Evolutionary conservation across 116 monocot species (phyloP).

Genomic region (Papilionanthe hybrid): DNA sequence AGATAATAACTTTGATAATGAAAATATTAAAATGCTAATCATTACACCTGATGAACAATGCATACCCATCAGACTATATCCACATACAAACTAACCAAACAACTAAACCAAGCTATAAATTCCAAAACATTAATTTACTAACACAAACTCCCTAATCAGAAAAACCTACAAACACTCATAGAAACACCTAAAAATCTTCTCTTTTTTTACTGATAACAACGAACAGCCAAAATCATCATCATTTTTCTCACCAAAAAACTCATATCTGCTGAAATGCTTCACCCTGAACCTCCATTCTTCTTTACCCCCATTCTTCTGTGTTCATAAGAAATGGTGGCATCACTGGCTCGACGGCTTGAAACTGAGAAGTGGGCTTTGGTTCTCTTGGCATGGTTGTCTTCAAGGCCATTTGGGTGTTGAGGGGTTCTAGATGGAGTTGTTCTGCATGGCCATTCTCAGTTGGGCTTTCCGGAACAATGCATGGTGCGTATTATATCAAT

Average conservation of each 20-base stretch:
- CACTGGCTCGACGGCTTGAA: conserved; percentile 21
- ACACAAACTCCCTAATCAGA: no score
- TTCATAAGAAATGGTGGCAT: conserved; percentile 42
- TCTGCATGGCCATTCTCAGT: conserved; percentile 22
- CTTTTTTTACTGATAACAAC: not conserved
- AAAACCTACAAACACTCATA: no score
- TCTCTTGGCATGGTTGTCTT: conserved; percentile 1
- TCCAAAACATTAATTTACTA: no score
- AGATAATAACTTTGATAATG: no score
- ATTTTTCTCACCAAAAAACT: conserved; percentile 18
- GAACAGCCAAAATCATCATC: not conserved
- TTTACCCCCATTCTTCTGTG: conserved; percentile 66
- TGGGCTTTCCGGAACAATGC: conserved; percentile 9
- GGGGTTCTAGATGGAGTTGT: conserved; percentile 8
- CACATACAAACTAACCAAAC: no score
- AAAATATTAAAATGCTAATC: no score
- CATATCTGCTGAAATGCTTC: conserved; percentile 72
- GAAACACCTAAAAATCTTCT: no score
- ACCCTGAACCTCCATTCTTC: conserved; percentile 92
- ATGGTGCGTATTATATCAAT: no score
- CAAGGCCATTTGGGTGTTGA: conserved; percentile 10
- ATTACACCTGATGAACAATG: no score
- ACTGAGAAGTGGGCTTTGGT: conserved; percentile 10
- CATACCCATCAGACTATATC: no score
- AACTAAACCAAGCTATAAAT: no score